Evolutionary conservation across 371 early-diverging fungal species (phyloP).

Genomic region (Mortierella sp.): DNA sequence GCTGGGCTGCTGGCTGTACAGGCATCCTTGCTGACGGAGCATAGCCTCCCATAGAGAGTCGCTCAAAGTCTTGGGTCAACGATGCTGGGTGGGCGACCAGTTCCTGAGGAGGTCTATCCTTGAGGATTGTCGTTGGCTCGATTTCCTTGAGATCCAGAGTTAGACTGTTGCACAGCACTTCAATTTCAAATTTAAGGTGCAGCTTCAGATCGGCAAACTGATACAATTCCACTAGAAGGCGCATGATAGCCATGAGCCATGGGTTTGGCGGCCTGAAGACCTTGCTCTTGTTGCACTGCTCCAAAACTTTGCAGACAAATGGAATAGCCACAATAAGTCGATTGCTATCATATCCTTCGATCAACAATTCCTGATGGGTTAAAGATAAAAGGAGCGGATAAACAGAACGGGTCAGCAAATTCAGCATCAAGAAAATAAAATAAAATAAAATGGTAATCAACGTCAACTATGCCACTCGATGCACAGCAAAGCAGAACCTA

Average conservation of each 20-base stretch:
- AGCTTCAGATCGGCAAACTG: constrained; percentile 92
- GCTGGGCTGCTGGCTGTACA: constrained; percentile 31
- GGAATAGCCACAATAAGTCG: constrained; percentile 96
- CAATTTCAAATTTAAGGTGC: constrained; percentile 97
- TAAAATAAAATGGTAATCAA: too few species aligned
- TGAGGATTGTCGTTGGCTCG: constrained; percentile 79
- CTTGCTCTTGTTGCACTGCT: constrained; percentile 83
- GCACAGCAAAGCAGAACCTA: constrained; percentile 26
- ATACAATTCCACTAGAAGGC: constrained; percentile 91
- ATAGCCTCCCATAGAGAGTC: constrained; percentile 51
- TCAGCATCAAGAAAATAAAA: not conserved
- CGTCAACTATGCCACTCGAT: too few species aligned
- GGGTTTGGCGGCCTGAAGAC: constrained; percentile 97
- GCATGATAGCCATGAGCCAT: constrained; percentile 96
- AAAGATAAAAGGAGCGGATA: not conserved
- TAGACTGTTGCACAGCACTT: constrained; percentile 94
- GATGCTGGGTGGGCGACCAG: constrained; percentile 51
- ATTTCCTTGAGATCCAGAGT: constrained; percentile 88
- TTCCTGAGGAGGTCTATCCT: constrained; percentile 70
- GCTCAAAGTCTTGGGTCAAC: constrained; percentile 54
- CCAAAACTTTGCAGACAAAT: constrained; percentile 97
- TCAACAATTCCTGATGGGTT: constrained; percentile 74
- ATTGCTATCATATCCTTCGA: constrained; percentile 90
- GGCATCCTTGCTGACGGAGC: constrained; percentile 50
- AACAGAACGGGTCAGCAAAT: too few species aligned